Conservation (phyloP, 2,329 filamentous ascomycete genomes). For the Penicillium sp. region DNA sequence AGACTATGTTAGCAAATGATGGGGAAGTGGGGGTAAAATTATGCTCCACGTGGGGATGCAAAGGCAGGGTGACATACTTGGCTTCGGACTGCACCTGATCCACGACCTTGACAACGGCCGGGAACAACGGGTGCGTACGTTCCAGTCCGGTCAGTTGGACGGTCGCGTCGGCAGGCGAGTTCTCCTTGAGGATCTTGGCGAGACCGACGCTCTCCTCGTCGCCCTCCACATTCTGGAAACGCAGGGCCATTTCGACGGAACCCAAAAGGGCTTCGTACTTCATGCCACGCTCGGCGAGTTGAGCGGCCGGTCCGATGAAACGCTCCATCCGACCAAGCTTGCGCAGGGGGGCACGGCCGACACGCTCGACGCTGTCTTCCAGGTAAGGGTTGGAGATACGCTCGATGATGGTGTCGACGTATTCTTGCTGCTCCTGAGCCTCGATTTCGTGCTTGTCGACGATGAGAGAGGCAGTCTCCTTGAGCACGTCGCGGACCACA, state of each 20-base stretch:
- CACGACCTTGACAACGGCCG: conserved; percentile 74
- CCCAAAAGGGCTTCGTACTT: conserved; percentile 74
- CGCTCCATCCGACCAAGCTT: conserved; percentile 95
- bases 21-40: background rate
- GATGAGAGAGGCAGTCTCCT: conserved; percentile 85
- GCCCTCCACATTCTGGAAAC: conserved; percentile 90
- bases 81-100: conserved; percentile 72
- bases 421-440: conserved; percentile 74
- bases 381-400: conserved; percentile 93
- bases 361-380: conserved; percentile 91
- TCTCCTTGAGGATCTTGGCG: conserved; percentile 78
- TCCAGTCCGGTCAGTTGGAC: conserved; percentile 81
- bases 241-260: conserved; percentile 87
- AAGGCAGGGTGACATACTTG: conserved; percentile 35
- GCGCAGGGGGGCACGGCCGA: conserved; percentile 89
- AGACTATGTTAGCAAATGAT: conserved; percentile 16
- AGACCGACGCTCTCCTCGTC: conserved; percentile 89
- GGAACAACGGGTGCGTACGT: conserved; percentile 74
- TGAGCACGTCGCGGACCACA: conserved; percentile 77
- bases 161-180: conserved; percentile 74
- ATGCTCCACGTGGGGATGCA: too few relatives aligned
- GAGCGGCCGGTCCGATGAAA: conserved; percentile 87
- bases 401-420: conserved; percentile 88
- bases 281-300: conserved; percentile 80
- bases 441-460: conserved; percentile 82